A percentile compares a stretch with the other conserved stretches of the same genome.
phyloP scores from a whole-genome alignment of 1,284 basidiomycete genomes.

The Naganishia sp. region DNA sequence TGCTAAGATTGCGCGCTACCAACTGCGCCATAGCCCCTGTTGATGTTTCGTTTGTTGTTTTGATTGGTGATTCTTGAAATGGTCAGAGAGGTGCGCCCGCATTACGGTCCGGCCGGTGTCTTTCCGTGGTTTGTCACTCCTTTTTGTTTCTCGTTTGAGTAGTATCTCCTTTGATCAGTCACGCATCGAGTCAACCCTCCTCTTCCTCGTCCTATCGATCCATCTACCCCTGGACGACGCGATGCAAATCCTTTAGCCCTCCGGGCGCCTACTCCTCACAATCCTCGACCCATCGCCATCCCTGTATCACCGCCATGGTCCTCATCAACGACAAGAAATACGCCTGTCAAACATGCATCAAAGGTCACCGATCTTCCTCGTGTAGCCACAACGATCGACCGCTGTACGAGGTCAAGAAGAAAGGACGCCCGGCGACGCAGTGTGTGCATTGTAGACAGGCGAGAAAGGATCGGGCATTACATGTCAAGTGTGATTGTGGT shows the following conservation, averaged over 20 bases:
- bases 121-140: not conserved
- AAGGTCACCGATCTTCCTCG: constrained; percentile 74
- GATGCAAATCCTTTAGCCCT: not conserved
- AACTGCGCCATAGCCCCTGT: constrained; percentile 26
- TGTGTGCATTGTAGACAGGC: constrained; percentile 71
- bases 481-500: constrained; percentile 65
- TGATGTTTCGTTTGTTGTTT: too few species aligned
- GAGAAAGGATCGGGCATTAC: constrained; percentile 60
- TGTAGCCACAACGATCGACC: constrained; percentile 75
- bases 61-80: too few species aligned
- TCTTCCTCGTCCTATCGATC: too few species aligned
- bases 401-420: constrained; percentile 76
- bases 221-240: too few species aligned
- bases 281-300: not conserved
- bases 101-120: not conserved
- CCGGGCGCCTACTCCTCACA: not conserved
- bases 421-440: constrained; percentile 76
- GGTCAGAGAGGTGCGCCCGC: not conserved
- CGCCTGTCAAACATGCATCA: constrained; percentile 70
- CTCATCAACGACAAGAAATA: constrained; percentile 72
- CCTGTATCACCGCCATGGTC: constrained; percentile 57
- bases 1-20: constrained; percentile 28
- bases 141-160: not conserved
- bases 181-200: not conserved
- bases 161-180: not conserved